Base-by-base conservation (phyloP, 208 protist species). In the Borovskyia barvae region DNA sequence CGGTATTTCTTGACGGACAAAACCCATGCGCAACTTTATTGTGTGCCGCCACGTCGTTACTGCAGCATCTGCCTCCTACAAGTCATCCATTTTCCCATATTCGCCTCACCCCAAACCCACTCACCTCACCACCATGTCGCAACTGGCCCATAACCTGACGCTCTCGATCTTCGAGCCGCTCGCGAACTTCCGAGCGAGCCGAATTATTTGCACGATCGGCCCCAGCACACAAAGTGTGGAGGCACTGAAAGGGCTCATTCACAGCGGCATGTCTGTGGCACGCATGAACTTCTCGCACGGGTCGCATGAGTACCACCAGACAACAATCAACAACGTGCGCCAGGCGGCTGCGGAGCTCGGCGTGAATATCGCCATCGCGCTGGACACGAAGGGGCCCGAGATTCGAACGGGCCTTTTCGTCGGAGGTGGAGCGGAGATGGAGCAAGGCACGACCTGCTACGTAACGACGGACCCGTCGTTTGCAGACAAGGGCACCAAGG, bases 231-330 rank as follows among this genome's bases (percentile, higher is more conserved):
- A 97, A 72, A 94, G 82, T 41, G 94, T 97, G 15, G 94, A 98
- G 60, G 82, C 81, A 9, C 80, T 98, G 42, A 90, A 87, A 42
- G 77, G 82, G 41, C 77, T 99, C 28, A 94, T 98, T 50, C 64
- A 91, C 56, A 97, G 90, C 47, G 97, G 98, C 59, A 97, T 99
- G 90, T 98, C 97, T 58, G 86, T 98, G 20, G 92, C 94, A 15
- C 86, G 98, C 55, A 92, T 99, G 78, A 99, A 99, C 85, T 99
- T 99, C 71, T 99, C 97, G 32, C 98, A 99, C 72, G 98, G 97
- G 39, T 87, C 77, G 32, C 85, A 99, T 66, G 96, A 98, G 80
- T 98, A 95, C 75, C 97, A 99, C 80, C 83, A 79, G 43, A 66
- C 57, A 36, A 97, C 96, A 7, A 97, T 99, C 64, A 81, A 91